phyloP scores from a whole-genome alignment of 768 basidiomycete species.

The Pleurotus giganteus region DNA sequence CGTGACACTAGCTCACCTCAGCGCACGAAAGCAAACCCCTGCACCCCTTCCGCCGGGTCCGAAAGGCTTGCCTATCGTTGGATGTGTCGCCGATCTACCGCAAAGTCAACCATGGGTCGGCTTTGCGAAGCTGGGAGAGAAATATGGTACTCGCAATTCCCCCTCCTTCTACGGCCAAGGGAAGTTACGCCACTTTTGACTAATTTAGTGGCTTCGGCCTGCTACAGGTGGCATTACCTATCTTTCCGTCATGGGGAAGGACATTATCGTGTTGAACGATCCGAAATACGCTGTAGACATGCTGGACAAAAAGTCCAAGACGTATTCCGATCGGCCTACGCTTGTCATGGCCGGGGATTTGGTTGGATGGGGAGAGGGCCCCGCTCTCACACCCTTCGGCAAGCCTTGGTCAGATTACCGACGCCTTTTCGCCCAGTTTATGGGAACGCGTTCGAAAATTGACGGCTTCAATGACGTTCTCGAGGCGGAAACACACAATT shows the following conservation, averaged over 20 bases:
- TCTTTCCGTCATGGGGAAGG: conserved; percentile 22
- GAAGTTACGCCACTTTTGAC: neutral
- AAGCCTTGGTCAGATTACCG: conserved; percentile 19
- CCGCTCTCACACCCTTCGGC: conserved; percentile 15
- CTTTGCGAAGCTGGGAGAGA: conserved; percentile 45
- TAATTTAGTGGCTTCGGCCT: too few relatives aligned
- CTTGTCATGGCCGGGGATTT: conserved; percentile 30
- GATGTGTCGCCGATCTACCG: conserved; percentile 55
- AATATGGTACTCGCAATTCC: conserved; percentile 1
- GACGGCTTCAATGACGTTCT: conserved; percentile 13
- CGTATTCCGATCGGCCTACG: conserved; percentile 18
- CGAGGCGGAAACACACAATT: conserved; percentile 13
- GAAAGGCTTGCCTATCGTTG: conserved; percentile 49
- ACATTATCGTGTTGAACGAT: conserved; percentile 28
- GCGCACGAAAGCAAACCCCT: neutral
- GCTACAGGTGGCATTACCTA: conserved; percentile 32
- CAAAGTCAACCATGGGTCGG: conserved; percentile 47
- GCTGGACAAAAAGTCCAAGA: conserved; percentile 26
- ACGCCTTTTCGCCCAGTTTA: conserved; percentile 16
- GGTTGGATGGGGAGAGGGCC: conserved; percentile 19
- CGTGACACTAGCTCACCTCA: neutral
- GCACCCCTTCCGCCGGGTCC: conserved; percentile 50
- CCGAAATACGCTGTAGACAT: conserved; percentile 24
- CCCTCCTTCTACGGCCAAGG: neutral
- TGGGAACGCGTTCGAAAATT: conserved; percentile 20